Base-by-base conservation (phyloP, 345 rosid species). In the Cochlearia excelsa region DNA sequence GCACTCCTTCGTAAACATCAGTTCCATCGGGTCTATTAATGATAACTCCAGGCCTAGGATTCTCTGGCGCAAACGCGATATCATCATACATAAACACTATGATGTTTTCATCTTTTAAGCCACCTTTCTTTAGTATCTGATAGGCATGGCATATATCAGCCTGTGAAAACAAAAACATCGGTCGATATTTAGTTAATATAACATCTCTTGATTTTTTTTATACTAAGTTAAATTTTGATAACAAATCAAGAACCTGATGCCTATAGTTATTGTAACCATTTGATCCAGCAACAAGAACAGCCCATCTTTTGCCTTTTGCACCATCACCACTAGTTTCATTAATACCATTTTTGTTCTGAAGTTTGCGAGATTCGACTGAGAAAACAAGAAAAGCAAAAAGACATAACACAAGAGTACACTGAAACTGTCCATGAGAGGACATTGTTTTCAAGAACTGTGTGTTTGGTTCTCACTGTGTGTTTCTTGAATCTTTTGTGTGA, bases 41-140 rank as follows among this genome's bases (percentile, higher is more conserved):
- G 65, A 87, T 54, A 52, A 74, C 56, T 6, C 95, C 95, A 37
- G 81, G 88, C 59, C 77, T 80, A 1, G 95, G 95, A 57, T 85
- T 87, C 0, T 64, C 4, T 0, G 9, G 1, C 16, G 61, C 10
- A 39, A 69, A 56, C 1, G 95, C 95, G 5, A 87, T 81, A 56
- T 85, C 95, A 67, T 84, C 95, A 41, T 84, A 81, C 95, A 87
- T 84, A 76, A 87, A 82, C 38, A 87, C 92, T 7, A 84, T 73
- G 11, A 85, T 87, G 74, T 87, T 87, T 42, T 87, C 87, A 2
- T 85, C 92, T 48, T 77, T 73, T 50, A 83, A 1, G 43, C 92
- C 95, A 1, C 85, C 87, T 38, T 59, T 75, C 54, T 61, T 71
- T 43, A 82, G 50, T 4, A 74, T 57, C 44, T 85, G 92, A 59